Base-by-base conservation (phyloP, 192 early-diverging fungal genomes). In the Coemansia sp. region DNA sequence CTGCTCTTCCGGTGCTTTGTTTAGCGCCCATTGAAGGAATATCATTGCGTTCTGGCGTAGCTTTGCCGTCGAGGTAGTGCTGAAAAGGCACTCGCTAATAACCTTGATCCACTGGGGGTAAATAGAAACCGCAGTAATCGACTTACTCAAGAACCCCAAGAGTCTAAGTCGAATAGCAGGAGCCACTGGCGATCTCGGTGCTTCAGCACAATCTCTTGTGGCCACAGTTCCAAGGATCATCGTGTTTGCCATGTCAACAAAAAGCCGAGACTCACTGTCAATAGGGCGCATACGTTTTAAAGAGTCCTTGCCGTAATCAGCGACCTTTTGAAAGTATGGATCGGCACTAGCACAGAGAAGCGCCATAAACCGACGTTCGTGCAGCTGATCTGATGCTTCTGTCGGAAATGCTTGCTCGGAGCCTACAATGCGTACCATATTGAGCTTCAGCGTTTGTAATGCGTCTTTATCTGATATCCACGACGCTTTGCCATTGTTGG, bases 1-100 rank as follows among this genome's bases (percentile, higher is more conserved):
- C 58, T 74, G 77, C 5, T 83, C 69, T 18, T 56, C 18, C 4
- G 70, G 45, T 39, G 89, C 89, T 88, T 93, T 94, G 38, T 91
- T 75, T 11, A 92, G 88, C 23, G 91, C 84, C 96, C 96, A 98
- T 57, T 95, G 94, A 52, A 96, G 70, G 83, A 94, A 98, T 2
- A 81, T 68, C 87, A 96, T 93, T 1, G 90, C 91, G 4, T 87
- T 84, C 67, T 86, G 85, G 9, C 90, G 80, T 16, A 96, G 76
- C 57, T 89, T 94, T 16, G 82, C 56, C 38, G 81, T 92, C 18
- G 93, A 47, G 9, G 53, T 63, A 4, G 74, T 61, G 81, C 92
- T 90, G 76, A 92, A 94, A 7, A 98, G 76, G 38, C 90, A 86
- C 79, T 96, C 93, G 74, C 92, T 91, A 9, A 89, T 74, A 5